phyloP scores from a whole-genome alignment of 805 yeast species.

The Kluyveromyces dobzhanskii region DNA sequence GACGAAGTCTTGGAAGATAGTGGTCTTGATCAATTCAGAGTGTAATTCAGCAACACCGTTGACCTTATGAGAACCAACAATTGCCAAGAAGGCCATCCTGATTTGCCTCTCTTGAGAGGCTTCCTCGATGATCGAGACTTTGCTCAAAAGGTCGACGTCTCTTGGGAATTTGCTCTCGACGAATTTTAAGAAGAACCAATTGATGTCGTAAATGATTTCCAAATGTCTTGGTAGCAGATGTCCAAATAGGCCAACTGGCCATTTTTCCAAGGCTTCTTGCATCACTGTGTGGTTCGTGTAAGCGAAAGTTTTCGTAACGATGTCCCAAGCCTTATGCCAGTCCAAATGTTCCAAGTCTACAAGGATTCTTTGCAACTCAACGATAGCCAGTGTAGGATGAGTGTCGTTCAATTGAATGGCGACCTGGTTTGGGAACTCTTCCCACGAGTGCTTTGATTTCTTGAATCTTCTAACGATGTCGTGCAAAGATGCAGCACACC shows the following conservation, averaged over 20 bases:
- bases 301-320: constrained; percentile 74
- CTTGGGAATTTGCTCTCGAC: constrained; percentile 73
- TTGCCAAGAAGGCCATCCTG: constrained; percentile 87
- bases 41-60: constrained; percentile 96
- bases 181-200: constrained; percentile 63
- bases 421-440: constrained; percentile 72
- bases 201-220: constrained; percentile 83
- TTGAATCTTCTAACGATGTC: constrained; percentile 87
- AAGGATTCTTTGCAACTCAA: constrained; percentile 78
- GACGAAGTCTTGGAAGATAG: constrained; percentile 87
- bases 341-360: constrained; percentile 74
- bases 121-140: constrained; percentile 84
- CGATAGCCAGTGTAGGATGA: constrained; percentile 87
- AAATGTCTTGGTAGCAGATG: constrained; percentile 82
- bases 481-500: constrained; percentile 92
- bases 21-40: constrained; percentile 81
- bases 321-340: constrained; percentile 82
- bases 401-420: constrained; percentile 94
- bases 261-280: constrained; percentile 91
- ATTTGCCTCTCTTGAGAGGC: constrained; percentile 62
- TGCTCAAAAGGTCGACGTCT: constrained; percentile 50
- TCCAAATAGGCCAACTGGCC: constrained; percentile 82
- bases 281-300: constrained; percentile 94
- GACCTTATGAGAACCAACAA: constrained; percentile 86
- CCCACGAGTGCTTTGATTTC: constrained; percentile 69